Base-by-base conservation (phyloP, 345 rosid species). In the Excoecaria cochinchinensis region DNA sequence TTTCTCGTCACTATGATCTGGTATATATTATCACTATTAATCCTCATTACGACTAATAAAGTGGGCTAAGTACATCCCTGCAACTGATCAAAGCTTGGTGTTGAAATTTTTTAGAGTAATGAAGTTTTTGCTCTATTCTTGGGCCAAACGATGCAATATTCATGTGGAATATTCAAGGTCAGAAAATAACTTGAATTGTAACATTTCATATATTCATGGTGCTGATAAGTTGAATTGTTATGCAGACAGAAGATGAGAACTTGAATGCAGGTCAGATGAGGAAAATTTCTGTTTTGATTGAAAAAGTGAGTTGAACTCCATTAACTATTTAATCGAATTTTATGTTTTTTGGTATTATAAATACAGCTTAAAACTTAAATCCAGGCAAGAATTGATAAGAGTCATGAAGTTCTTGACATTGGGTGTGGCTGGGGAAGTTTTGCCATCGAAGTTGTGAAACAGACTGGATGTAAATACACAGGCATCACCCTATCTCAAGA, bases 371-470 rank as follows among this genome's bases (percentile, higher is more conserved):
- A 12, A 16, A 31, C 39, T 51, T 39, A 55, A 42, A 67, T 75
- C 16, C 36, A 90, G 97, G 90, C 92, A 19, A 85, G 89, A 79
- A 80, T 94, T 60, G 77, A 78, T 31, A 84, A 85, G 74, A 50
- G 77, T 7, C 91, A 92, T 66, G 89, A 89, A 78, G 83, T 94
- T 81, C 90, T 94, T 6, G 97, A 92, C 70, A 89, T 94, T 60
- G 98, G 98, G 25, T 91, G 87, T 38, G 97, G 98, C 14, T 94
- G 97, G 98, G 98, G 97, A 78, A 82, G 87, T 55, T 86, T 92
- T 40, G 98, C 94, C 47, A 87, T 94, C 60, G 94, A 94, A 85
- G 85, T 91, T 61, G 98, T 92, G 67, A 86, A 81, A 84, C 84
- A 80, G 85, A 94, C 97, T 13, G 94, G 94, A 71, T 94, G 97